A percentile compares a stretch with the other conserved stretches of the same genome.
phyloP scores from a whole-genome alignment of 108 stramenopile species.

The Conticribra weissflogii region DNA sequence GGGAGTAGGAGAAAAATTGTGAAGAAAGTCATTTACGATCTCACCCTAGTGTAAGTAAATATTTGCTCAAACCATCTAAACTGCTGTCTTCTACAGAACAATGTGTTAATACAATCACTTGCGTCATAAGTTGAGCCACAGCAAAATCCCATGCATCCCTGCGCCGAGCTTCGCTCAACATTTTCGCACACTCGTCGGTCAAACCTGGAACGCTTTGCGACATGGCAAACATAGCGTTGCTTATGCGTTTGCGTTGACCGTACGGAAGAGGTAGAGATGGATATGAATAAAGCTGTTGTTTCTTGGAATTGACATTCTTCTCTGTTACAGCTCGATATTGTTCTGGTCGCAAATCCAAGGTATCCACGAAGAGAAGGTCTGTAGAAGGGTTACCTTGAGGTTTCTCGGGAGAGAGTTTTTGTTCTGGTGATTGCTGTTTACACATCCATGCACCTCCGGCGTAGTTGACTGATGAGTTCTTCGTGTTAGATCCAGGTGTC shows the following conservation, averaged over 20 bases:
- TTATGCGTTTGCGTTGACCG: constrained; percentile 80
- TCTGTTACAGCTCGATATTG: constrained; percentile 69
- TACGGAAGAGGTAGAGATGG: constrained; percentile 81
- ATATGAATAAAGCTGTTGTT: constrained; percentile 55
- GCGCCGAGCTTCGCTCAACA: constrained; percentile 76
- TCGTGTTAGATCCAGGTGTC: neutral
- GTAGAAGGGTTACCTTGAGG: constrained; percentile 28
- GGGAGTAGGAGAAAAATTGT: too few relatives aligned
- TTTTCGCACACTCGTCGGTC: constrained; percentile 81
- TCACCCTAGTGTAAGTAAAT: constrained; percentile 69
- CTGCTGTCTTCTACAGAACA: constrained; percentile 70
- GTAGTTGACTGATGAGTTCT: constrained; percentile 45
- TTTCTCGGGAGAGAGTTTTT: constrained; percentile 21
- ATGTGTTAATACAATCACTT: constrained; percentile 79
- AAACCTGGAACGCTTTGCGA: constrained; percentile 77
- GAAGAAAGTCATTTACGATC: too few relatives aligned
- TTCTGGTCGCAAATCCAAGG: constrained; percentile 66
- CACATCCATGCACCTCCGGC: constrained; percentile 51
- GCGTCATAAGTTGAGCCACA: constrained; percentile 87
- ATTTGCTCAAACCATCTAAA: constrained; percentile 84
- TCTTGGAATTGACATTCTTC: constrained; percentile 35
- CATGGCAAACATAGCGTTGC: constrained; percentile 81
- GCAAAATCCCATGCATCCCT: constrained; percentile 86
- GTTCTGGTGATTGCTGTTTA: constrained; percentile 23
- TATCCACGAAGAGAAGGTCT: constrained; percentile 69